Evolutionary conservation across 2,329 filamentous ascomycete species (phyloP).

Genomic region (Cercospora nicotianae): DNA sequence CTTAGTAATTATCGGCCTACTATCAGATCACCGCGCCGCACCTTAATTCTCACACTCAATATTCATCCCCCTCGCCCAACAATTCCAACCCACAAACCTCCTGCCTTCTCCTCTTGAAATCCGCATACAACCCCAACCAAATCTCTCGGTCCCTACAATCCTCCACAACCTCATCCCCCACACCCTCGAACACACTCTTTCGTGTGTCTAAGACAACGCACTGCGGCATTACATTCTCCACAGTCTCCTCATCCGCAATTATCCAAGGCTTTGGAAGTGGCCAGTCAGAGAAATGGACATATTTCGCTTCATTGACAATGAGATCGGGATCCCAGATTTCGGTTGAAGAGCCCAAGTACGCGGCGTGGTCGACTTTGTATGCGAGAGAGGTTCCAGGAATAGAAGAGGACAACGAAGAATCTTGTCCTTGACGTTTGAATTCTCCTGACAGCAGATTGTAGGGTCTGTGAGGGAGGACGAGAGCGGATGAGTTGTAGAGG

Average conservation of each 20-base stretch:
- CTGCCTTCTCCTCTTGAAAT: constrained; percentile 9
- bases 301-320: constrained; percentile 60
- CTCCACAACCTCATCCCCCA: not conserved
- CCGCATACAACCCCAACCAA: constrained; percentile 11
- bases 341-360: constrained; percentile 50
- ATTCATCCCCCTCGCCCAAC: not conserved
- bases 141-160: constrained; percentile 8
- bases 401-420: not conserved
- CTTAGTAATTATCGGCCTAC: too few relatives aligned
- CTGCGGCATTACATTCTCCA: not conserved
- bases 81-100: constrained; percentile 7
- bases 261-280: constrained; percentile 64
- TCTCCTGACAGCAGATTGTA: constrained; percentile 64
- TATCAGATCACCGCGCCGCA: not conserved
- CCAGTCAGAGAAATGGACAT: constrained; percentile 72
- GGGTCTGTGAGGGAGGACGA: constrained; percentile 64
- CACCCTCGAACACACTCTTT: not conserved
- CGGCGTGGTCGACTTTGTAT: constrained; percentile 41
- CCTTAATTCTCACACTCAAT: not conserved
- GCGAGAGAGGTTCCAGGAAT: not conserved
- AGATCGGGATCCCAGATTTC: constrained; percentile 61
- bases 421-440: constrained; percentile 54
- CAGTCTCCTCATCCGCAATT: constrained; percentile 29
- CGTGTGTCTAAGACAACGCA: not conserved
- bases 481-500: constrained; percentile 58